Base-by-base conservation (phyloP, 805 yeast genomes). In the Metschnikowia kofuensis region DNA sequence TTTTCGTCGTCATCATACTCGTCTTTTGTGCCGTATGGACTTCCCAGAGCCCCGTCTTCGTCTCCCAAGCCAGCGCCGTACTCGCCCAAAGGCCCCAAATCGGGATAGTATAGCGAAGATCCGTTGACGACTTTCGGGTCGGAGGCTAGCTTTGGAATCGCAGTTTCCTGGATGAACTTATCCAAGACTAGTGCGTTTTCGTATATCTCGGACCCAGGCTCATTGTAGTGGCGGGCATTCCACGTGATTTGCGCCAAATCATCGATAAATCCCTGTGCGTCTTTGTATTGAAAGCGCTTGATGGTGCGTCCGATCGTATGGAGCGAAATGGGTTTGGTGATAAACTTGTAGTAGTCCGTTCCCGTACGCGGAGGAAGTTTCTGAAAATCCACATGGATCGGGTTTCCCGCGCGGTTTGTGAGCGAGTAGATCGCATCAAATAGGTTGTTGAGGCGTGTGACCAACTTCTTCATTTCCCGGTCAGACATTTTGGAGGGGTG, bases 171-270 rank as follows among this genome's bases (percentile, higher is more conserved):
- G 41, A 85, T 62, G 61, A 66, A 82, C 38, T 72, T 64, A 57
- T 85, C 85, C 53, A 85, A 65, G 21, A 82, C 70, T 15, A 75
- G 71, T 4, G 90, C 97, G 57, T 85, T 87, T 26, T 74, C 74
- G 66, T 85, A 87, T 45, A 87, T 85, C 14, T 72, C 71, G 0
- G 90, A 81, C 12, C 77, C 83, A 53, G 82, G 83, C 49, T 82
- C 83, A 66, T 92, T 92, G 67, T 85, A 92, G 41, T 84, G 79
- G 51, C 88, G 80, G 2, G 97, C 97, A 62, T 92, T 92, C 90
- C 96, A 89, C 1, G 89, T 79, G 45, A 92, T 86, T 65, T 88
- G 95, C 0, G 85, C 89, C 50, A 91, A 63, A 65, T 91, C 97
- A 49, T 73, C 77, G 35, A 91, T 69, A 64, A 89, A 90, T 40